These are phyloP conservation scores for Malassezia nana DNA, from an alignment of 1,284 basidiomycete species.

Conservation along the genomic window DNA sequence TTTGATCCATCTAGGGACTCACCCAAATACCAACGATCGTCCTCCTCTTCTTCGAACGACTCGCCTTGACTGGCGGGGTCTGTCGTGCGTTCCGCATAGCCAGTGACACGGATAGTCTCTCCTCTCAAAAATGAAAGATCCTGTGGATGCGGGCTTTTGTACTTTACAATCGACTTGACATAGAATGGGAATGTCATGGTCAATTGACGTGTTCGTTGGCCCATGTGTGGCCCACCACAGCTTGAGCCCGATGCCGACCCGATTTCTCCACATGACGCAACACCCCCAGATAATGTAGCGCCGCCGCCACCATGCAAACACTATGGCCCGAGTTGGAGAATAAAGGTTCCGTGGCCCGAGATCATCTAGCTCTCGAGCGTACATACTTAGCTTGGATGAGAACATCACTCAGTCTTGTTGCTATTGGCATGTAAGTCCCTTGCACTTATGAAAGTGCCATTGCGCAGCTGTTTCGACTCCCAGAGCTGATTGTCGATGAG, in stretches of 20 bases:
- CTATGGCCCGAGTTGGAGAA: conserved; percentile 28
- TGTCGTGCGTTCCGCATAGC: conserved; percentile 19
- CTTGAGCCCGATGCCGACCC: neutral
- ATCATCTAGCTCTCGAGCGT: conserved; percentile 47
- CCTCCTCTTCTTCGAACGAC: conserved; percentile 45
- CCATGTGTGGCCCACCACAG: neutral
- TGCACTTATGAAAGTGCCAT: conserved; percentile 22
- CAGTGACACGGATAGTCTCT: conserved; percentile 39
- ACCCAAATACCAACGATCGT: conserved; percentile 49
- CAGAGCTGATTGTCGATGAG: conserved; percentile 22
- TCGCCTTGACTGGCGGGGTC: conserved; percentile 17
- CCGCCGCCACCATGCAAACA: conserved; percentile 1
- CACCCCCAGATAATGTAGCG: neutral
- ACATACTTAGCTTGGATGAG: conserved; percentile 49
- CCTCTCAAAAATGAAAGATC: conserved; percentile 44
- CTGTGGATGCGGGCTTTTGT: conserved; percentile 41
- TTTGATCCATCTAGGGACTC: conserved; percentile 31
- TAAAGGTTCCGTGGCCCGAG: conserved; percentile 47
- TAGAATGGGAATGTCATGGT: conserved; percentile 24
- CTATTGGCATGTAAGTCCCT: conserved; percentile 34
- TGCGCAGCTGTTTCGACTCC: conserved; percentile 43
- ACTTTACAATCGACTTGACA: conserved; percentile 34
- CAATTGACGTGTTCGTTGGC: neutral
- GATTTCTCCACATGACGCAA: neutral
- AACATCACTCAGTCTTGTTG: conserved; percentile 42